Conservation (phyloP, 23 red algal genomes). For the Agarophyton chilense region DNA sequence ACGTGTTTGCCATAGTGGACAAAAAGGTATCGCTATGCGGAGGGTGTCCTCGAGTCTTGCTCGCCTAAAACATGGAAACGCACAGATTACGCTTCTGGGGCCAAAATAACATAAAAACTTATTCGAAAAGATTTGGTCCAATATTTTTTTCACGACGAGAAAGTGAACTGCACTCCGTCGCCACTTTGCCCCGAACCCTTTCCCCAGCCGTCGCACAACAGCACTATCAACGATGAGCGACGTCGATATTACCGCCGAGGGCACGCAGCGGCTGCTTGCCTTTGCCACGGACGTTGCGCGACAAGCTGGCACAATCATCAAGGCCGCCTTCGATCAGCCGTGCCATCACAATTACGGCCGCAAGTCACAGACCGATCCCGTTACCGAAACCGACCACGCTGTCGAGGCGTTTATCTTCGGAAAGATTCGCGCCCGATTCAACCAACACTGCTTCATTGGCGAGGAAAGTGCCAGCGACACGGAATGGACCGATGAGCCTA, state of each 20-base stretch:
- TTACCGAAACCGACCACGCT: slow-evolving; percentile 88
- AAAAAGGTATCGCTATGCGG: neutral
- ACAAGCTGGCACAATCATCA: slow-evolving; percentile 61
- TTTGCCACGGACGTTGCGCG: slow-evolving; percentile 35
- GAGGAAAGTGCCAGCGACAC: slow-evolving; percentile 75
- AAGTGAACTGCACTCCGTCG: too few species aligned
- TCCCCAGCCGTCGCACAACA: too few species aligned
- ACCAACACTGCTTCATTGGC: slow-evolving; percentile 71
- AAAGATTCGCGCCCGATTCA: slow-evolving; percentile 48
- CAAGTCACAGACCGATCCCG: slow-evolving; percentile 86
- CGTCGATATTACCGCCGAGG: neutral
- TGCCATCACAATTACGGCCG: slow-evolving; percentile 44
- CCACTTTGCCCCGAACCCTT: too few species aligned
- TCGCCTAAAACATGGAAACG: neutral
- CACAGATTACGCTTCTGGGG: too few species aligned
- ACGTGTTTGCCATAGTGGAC: slow-evolving; percentile 8
- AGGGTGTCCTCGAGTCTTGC: neutral
- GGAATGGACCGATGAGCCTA: slow-evolving; percentile 35
- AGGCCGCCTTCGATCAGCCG: slow-evolving; percentile 5
- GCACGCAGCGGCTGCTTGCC: neutral
- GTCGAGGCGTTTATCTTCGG: slow-evolving; percentile 63
- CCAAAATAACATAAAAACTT: too few species aligned
- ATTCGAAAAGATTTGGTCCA: too few species aligned
- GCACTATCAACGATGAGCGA: too few species aligned
- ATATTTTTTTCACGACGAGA: too few species aligned